Percentiles rank a stretch among this genome's conserved stretches.
phyloP scores from a whole-genome alignment of 257 asterid genomes.

The Vinca minor region DNA sequence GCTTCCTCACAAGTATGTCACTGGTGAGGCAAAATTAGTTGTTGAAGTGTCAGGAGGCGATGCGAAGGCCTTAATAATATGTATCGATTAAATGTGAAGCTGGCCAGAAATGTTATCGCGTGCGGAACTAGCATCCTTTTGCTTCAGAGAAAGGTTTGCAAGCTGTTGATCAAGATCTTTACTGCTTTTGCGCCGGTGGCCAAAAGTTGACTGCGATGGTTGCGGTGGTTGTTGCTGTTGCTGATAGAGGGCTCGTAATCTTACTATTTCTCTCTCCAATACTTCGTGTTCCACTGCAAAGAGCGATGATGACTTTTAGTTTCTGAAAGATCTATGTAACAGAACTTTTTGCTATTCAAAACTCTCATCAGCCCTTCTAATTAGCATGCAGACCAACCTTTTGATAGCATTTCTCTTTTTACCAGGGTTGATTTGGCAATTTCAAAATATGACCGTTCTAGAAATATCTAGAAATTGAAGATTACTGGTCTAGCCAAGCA shows the following conservation, averaged over 20 bases:
- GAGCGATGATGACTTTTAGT: conserved; percentile 6
- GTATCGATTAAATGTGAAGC: conserved; percentile 46
- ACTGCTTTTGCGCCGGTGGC: conserved; percentile 43
- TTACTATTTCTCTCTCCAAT: conserved; percentile 75
- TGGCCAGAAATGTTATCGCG: conserved; percentile 50
- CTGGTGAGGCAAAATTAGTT: conserved; percentile 29
- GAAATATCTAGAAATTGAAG: neutral
- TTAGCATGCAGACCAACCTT: no score
- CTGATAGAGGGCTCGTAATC: conserved; percentile 59
- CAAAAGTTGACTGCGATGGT: neutral
- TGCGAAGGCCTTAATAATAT: conserved; percentile 21
- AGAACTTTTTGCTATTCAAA: no score
- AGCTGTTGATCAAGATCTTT: conserved; percentile 72
- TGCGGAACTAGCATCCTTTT: conserved; percentile 46
- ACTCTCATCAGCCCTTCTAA: no score
- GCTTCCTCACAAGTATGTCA: conserved; percentile 18
- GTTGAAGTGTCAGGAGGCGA: conserved; percentile 21
- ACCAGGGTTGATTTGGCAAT: neutral
- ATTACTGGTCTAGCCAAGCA: neutral
- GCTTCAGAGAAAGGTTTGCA: conserved; percentile 66
- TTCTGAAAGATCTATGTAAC: no score
- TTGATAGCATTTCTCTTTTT: neutral
- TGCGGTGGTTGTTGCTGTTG: conserved; percentile 29
- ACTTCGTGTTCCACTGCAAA: conserved; percentile 91
- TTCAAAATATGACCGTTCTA: neutral